phyloP scores from a whole-genome alignment of 2,329 filamentous ascomycete species.

The Diaporthe sp. region DNA sequence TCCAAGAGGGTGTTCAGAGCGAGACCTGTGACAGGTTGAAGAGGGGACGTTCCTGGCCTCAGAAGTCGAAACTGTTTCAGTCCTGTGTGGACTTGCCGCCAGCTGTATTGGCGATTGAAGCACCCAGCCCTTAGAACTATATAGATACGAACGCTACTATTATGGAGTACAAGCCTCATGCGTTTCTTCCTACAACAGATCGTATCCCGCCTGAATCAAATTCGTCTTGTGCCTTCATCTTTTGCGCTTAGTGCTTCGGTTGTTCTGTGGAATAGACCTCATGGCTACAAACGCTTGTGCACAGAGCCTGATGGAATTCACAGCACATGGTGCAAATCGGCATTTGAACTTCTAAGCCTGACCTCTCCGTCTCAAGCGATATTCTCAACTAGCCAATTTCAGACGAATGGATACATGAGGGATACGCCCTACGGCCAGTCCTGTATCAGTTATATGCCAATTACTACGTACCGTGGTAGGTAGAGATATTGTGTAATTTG shows the following conservation, averaged over 20 bases:
- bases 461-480: too few relatives aligned
- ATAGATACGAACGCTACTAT: slow-evolving; percentile 23
- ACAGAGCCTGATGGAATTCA: too few relatives aligned
- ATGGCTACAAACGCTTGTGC: neutral
- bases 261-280: neutral
- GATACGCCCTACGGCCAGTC: too few relatives aligned
- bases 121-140: slow-evolving; percentile 2
- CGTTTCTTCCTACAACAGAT: neutral
- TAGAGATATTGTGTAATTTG: too few relatives aligned
- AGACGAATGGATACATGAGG: too few relatives aligned
- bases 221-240: neutral
- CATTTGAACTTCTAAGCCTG: neutral
- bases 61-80: slow-evolving; percentile 3
- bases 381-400: too few relatives aligned
- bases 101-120: neutral
- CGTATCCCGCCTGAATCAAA: accelerated
- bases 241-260: too few relatives aligned
- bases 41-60: neutral
- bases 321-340: neutral
- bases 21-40: neutral
- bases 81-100: neutral
- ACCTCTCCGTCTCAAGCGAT: too few relatives aligned
- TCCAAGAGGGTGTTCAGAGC: neutral
- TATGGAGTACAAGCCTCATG: neutral
- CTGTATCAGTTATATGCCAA: too few relatives aligned